These are phyloP conservation scores for Whalleya microplaca DNA, from an alignment of 2,329 filamentous ascomycete genomes.

Conservation along the genomic window DNA sequence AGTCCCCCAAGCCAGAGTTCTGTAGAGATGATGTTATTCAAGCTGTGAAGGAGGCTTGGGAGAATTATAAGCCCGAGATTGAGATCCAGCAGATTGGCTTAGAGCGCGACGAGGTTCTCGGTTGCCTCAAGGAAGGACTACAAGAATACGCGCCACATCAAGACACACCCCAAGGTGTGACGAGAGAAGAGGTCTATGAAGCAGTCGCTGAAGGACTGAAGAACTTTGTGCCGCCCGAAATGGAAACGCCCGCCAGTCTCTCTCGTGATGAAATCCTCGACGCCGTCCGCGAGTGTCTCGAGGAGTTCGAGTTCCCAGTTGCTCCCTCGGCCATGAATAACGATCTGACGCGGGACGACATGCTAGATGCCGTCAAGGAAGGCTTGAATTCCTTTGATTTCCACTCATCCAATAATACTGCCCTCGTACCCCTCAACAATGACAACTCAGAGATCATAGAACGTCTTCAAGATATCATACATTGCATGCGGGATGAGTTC, in stretches of 20 bases:
- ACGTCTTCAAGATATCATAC: slow-evolving; percentile 68
- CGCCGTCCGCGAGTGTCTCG: slow-evolving; percentile 82
- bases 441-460: slow-evolving; percentile 56
- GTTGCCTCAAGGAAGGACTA: slow-evolving; percentile 84
- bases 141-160: slow-evolving; percentile 68
- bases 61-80: slow-evolving; percentile 92
- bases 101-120: slow-evolving; percentile 86
- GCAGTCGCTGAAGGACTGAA: slow-evolving; percentile 86
- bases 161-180: slow-evolving; percentile 63
- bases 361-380: slow-evolving; percentile 66
- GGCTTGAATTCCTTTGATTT: slow-evolving; percentile 52
- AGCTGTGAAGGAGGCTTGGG: slow-evolving; percentile 88
- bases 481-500: slow-evolving; percentile 63
- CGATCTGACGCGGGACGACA: slow-evolving; percentile 63
- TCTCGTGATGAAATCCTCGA: slow-evolving; percentile 83
- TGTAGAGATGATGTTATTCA: slow-evolving; percentile 83
- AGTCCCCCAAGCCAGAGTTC: slow-evolving; percentile 54
- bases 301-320: slow-evolving; percentile 78
- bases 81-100: slow-evolving; percentile 88
- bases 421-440: slow-evolving; percentile 44
- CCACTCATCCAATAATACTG: slow-evolving; percentile 36
- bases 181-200: slow-evolving; percentile 81
- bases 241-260: slow-evolving; percentile 69
- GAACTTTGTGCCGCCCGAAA: slow-evolving; percentile 73
- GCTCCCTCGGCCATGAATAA: slow-evolving; percentile 57